These are phyloP conservation scores for Cladophialophora psammophila DNA, from an alignment of 2,329 filamentous ascomycete genomes.

Conservation along the genomic window DNA sequence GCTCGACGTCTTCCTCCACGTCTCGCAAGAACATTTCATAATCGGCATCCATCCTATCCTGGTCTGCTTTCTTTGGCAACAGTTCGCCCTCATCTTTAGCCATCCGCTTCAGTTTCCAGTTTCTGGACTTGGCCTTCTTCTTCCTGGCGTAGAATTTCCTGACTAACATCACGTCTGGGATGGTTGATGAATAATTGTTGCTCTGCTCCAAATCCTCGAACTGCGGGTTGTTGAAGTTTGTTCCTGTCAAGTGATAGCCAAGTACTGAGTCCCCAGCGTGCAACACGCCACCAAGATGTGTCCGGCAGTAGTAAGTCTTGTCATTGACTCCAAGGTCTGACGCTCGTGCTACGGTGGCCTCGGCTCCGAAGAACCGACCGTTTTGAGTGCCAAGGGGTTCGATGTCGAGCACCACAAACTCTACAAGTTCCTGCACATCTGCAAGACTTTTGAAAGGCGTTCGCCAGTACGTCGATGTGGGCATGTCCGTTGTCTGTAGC, in stretches of 20 bases:
- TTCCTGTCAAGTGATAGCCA: slow-evolving; percentile 88
- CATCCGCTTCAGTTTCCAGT: slow-evolving; percentile 97
- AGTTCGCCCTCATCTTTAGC: slow-evolving; percentile 86
- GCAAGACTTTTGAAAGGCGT: slow-evolving; percentile 83
- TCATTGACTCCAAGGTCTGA: slow-evolving; percentile 87
- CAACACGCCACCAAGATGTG: slow-evolving; percentile 84
- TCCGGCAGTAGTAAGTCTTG: slow-evolving; percentile 85
- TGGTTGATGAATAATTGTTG: slow-evolving; percentile 74
- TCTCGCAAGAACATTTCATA: slow-evolving; percentile 98
- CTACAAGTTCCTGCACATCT: slow-evolving; percentile 82
- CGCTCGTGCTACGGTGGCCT: slow-evolving; percentile 86
- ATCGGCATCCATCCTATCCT: slow-evolving; percentile 86
- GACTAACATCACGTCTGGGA: slow-evolving; percentile 92
- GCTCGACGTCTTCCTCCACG: slow-evolving; percentile 92
- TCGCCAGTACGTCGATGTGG: slow-evolving; percentile 86
- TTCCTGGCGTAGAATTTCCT: slow-evolving; percentile 95
- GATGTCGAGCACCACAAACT: slow-evolving; percentile 95
- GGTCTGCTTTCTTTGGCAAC: slow-evolving; percentile 83
- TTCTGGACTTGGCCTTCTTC: slow-evolving; percentile 81
- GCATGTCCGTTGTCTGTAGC: slow-evolving; percentile 87
- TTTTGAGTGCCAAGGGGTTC: slow-evolving; percentile 77
- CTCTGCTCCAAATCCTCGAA: slow-evolving; percentile 83
- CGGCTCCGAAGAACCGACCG: slow-evolving; percentile 83
- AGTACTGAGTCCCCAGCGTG: slow-evolving; percentile 90
- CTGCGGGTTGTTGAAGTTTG: slow-evolving; percentile 90